Evolutionary conservation across 1,284 basidiomycete species (phyloP), one percentile per base, ranked within the genome.

Genomic region (Apiotrichum veenhuisii): DNA sequence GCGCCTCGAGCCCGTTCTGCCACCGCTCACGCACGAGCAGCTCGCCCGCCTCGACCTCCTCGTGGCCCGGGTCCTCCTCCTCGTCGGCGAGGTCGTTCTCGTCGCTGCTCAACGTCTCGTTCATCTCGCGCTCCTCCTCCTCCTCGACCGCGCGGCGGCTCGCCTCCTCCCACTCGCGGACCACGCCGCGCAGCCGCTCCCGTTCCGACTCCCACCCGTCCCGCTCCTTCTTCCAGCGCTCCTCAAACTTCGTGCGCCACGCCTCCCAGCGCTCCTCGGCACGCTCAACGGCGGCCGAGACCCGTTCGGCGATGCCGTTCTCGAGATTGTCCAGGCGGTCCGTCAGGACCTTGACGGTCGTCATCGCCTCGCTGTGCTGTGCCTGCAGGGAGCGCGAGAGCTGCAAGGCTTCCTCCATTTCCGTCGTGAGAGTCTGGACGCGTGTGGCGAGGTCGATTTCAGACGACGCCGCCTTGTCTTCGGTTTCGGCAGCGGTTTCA

Each of bases 131-230:
- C 58, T 76, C 75, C 61, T 77, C 75, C 27, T 76, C 75, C 54
- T 79, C 77, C 50, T 79, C 79, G 50, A 79, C 77, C 25, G 78
- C 77, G 25, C 78, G 67, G 23, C 78, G 62, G 58, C 78, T 77
- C 22, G 79, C 76, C 58, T 80, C 81, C 64, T 96, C 93, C 87
- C 89, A 94, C 61, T 93, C 89, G 38, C 88, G 84, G 37, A 88
- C 82, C 11, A 89, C 88, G 23, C 83, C 81, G 41, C 82, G 80
- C 9, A 96, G 79, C 33, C 88, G 81, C 61, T 88, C 87, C 2
- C 91, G 82, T 75, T 96, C 94, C 25, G 83, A 79, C 8, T 82
- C 82, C 90, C 92, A 92, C 50, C 88, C 87, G 64, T 89, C 85
- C 62, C 87, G 83, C 44, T 92, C 86, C 55, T 80, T 78, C 34